These are phyloP conservation scores for Sanghuangporus weigelae DNA, from an alignment of 1,284 basidiomycete genomes.

Conservation along the genomic window DNA sequence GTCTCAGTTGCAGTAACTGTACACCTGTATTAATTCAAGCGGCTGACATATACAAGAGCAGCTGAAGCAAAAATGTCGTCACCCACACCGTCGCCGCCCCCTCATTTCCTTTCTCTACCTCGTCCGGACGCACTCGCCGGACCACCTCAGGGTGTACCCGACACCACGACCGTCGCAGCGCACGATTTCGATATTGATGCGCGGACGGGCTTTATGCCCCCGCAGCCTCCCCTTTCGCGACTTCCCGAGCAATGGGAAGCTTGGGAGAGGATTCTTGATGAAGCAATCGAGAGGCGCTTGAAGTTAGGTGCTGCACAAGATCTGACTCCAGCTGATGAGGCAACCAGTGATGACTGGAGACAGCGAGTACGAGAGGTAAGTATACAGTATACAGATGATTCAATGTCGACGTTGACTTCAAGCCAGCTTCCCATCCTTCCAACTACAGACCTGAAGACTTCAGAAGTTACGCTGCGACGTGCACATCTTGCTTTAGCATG, in stretches of 20 bases:
- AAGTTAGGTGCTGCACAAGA: conserved; percentile 49
- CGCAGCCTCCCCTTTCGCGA: conserved; percentile 63
- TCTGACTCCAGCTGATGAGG: conserved; percentile 28
- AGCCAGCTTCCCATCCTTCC: conserved; percentile 45
- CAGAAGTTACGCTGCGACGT: conserved; percentile 69
- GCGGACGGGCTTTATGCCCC: conserved; percentile 89
- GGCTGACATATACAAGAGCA: not conserved
- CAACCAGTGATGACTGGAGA: conserved; percentile 58
- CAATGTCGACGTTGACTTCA: not conserved
- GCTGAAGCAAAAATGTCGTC: conserved; percentile 19
- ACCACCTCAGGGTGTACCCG: conserved; percentile 41
- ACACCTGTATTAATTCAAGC: not conserved
- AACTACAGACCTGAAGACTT: conserved; percentile 44
- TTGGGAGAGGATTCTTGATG: conserved; percentile 65
- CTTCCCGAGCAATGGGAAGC: conserved; percentile 58
- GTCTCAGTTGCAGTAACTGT: not conserved
- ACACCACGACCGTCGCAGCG: conserved; percentile 83
- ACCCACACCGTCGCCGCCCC: conserved; percentile 31
- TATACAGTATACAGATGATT: conserved; percentile 9
- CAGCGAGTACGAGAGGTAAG: conserved; percentile 51
- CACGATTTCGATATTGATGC: conserved; percentile 96
- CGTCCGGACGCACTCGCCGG: conserved; percentile 44
- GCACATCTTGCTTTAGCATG: conserved; percentile 84
- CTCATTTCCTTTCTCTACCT: conserved; percentile 65
- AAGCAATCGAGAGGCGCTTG: conserved; percentile 45